Evolutionary conservation across 2,329 filamentous ascomycete genomes (phyloP).

Genomic region (Xylariaceae sp.): DNA sequence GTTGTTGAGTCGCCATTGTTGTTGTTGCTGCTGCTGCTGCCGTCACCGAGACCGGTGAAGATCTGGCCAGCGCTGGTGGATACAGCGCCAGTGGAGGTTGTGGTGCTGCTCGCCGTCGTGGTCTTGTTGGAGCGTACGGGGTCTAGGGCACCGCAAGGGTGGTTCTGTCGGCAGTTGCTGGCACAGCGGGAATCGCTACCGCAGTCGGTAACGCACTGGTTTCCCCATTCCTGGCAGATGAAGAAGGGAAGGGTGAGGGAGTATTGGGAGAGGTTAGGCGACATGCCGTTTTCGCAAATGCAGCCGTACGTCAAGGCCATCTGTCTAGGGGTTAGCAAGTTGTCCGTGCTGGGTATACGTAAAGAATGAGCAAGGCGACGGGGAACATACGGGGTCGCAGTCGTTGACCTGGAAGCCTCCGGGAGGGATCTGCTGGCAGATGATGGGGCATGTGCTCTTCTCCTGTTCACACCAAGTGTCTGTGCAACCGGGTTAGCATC

Average conservation of each 20-base stretch:
- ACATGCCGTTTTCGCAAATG: conserved; percentile 60
- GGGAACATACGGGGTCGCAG: conserved; percentile 56
- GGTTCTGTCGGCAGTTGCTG: conserved; percentile 55
- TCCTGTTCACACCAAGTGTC: conserved; percentile 60
- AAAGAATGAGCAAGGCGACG: conserved; percentile 4
- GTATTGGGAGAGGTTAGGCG: conserved; percentile 71
- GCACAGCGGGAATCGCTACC: conserved; percentile 52
- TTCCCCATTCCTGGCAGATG: conserved; percentile 66
- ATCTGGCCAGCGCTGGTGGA: conserved; percentile 32
- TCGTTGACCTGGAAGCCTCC: conserved; percentile 54
- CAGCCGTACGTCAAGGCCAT: conserved; percentile 62
- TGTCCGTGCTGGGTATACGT: not conserved
- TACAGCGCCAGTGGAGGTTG: conserved; percentile 35
- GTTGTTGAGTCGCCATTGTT: conserved; percentile 1
- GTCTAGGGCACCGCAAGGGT: conserved; percentile 67
- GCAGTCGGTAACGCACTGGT: conserved; percentile 60
- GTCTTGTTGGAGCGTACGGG: conserved; percentile 57
- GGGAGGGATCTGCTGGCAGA: conserved; percentile 59
- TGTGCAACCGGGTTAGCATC: conserved; percentile 31
- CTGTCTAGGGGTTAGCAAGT: conserved; percentile 34
- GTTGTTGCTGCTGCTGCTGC: not conserved
- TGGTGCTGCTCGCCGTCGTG: conserved; percentile 37
- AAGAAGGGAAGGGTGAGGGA: conserved; percentile 74
- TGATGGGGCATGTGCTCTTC: conserved; percentile 59
- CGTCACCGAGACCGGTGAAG: conserved; percentile 34